phyloP scores from a whole-genome alignment of 2,329 filamentous ascomycete species.

The Ophiostoma populinum region DNA sequence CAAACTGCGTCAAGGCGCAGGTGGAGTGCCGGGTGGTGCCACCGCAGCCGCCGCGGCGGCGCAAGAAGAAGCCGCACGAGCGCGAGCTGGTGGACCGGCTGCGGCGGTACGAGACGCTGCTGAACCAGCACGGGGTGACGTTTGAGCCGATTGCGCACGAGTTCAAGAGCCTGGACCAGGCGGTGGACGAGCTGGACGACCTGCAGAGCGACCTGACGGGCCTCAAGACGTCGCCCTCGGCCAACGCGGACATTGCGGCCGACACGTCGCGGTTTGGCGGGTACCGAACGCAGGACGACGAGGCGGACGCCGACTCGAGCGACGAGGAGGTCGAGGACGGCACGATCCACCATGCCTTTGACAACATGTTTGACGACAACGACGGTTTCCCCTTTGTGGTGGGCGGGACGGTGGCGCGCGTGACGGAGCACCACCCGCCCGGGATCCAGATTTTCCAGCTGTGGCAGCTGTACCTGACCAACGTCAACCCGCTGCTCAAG shows the following conservation, averaged over 20 bases:
- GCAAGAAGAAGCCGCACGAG: conserved; percentile 50
- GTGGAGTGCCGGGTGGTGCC: conserved; percentile 44
- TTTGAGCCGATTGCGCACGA: conserved; percentile 49
- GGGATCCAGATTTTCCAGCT: conserved; percentile 43
- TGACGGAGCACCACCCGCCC: conserved; percentile 33
- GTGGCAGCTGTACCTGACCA: conserved; percentile 54
- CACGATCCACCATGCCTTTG: conserved; percentile 39
- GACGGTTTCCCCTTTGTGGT: conserved; percentile 42
- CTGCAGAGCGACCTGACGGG: conserved; percentile 37
- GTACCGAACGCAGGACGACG: conserved; percentile 19
- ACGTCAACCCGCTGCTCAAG: conserved; percentile 52
- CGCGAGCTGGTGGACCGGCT: conserved; percentile 53
- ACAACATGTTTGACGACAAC: conserved; percentile 37
- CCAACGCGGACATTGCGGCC: conserved; percentile 21
- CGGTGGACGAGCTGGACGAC: conserved; percentile 35
- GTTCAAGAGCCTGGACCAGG: conserved; percentile 21
- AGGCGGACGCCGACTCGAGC: conserved; percentile 34
- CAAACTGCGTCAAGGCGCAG: conserved; percentile 46
- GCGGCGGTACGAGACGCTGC: conserved; percentile 47
- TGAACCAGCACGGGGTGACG: conserved; percentile 47
- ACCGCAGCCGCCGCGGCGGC: conserved; percentile 36
- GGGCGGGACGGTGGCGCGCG: conserved; percentile 24
- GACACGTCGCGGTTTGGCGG: conserved; percentile 4
- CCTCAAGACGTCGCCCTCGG: conserved; percentile 34
- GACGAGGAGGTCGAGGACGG: conserved; percentile 38